Evolutionary conservation across 768 basidiomycete species (phyloP).

Genomic region (Mycena olivaceomarginata): DNA sequence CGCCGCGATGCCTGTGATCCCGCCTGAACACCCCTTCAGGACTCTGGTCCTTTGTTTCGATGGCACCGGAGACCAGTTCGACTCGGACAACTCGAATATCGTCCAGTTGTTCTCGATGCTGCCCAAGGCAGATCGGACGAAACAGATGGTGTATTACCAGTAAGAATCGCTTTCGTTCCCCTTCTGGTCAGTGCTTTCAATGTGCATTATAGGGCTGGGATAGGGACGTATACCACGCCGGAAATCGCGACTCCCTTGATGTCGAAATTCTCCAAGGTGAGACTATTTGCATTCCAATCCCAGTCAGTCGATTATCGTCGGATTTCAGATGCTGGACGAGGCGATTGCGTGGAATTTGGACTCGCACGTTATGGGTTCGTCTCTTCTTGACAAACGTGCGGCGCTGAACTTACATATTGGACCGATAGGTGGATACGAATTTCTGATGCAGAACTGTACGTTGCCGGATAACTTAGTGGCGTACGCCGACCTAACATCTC

Average conservation of each 20-base stretch:
- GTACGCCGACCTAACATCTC: neutral
- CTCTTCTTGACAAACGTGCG: conserved; percentile 31
- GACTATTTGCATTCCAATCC: too few relatives aligned
- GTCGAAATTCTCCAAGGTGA: conserved; percentile 57
- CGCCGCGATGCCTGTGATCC: conserved; percentile 32
- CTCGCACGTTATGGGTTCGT: conserved; percentile 70
- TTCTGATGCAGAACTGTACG: conserved; percentile 76
- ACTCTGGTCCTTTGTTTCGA: conserved; percentile 85
- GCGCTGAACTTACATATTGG: neutral
- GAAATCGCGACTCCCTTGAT: conserved; percentile 67
- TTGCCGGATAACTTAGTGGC: neutral
- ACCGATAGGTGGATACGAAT: conserved; percentile 70
- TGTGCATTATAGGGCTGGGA: conserved; percentile 66
- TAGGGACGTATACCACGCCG: conserved; percentile 75
- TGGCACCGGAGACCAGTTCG: conserved; percentile 70
- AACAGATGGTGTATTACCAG: conserved; percentile 77
- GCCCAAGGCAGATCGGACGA: conserved; percentile 68
- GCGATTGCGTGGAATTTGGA: conserved; percentile 69
- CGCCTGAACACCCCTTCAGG: conserved; percentile 56
- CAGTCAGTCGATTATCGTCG: neutral
- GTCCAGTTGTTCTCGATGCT: conserved; percentile 70
- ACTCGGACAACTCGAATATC: conserved; percentile 67
- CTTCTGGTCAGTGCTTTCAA: neutral
- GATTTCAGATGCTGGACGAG: conserved; percentile 61
- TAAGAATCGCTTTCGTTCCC: conserved; percentile 38